A percentile compares a stretch with the other conserved stretches of the same genome.
These are phyloP conservation scores for Epichloe sylvatica DNA, from an alignment of 2,329 filamentous ascomycete genomes.

Conservation along the genomic window DNA sequence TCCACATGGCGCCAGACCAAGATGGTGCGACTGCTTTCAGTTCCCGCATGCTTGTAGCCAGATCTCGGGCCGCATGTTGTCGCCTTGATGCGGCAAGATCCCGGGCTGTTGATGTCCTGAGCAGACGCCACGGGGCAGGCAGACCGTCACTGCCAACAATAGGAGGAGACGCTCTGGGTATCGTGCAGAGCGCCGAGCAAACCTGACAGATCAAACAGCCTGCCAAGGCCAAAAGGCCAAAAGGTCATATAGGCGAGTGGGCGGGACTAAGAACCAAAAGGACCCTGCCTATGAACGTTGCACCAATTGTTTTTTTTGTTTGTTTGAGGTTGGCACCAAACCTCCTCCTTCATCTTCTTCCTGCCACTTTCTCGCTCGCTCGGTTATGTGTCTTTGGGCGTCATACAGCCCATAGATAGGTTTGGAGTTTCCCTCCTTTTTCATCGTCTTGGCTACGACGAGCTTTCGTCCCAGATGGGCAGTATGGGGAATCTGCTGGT, in stretches of 20 bases:
- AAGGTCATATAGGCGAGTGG: background rate
- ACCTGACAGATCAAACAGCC: too few species aligned
- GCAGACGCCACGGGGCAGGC: background rate
- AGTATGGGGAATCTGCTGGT: constrained; percentile 2
- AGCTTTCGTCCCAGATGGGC: background rate
- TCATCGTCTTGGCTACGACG: too few species aligned
- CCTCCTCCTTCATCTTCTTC: background rate
- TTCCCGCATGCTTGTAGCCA: background rate
- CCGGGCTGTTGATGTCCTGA: background rate
- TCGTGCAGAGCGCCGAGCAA: background rate
- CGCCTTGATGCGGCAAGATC: background rate
- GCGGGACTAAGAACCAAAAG: background rate
- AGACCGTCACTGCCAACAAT: background rate
- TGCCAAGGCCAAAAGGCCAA: too few species aligned
- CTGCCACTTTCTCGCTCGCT: background rate
- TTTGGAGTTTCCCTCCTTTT: too few species aligned
- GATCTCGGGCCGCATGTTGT: background rate
- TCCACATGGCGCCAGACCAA: background rate
- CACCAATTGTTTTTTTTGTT: background rate
- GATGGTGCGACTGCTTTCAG: background rate
- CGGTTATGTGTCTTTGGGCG: background rate
- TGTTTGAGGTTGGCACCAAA: background rate
- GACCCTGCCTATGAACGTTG: background rate
- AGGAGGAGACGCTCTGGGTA: background rate
- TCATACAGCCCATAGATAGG: background rate